These are phyloP conservation scores for Ganoderma sp. DNA, from an alignment of 1,284 basidiomycete species.

Conservation along the genomic window DNA sequence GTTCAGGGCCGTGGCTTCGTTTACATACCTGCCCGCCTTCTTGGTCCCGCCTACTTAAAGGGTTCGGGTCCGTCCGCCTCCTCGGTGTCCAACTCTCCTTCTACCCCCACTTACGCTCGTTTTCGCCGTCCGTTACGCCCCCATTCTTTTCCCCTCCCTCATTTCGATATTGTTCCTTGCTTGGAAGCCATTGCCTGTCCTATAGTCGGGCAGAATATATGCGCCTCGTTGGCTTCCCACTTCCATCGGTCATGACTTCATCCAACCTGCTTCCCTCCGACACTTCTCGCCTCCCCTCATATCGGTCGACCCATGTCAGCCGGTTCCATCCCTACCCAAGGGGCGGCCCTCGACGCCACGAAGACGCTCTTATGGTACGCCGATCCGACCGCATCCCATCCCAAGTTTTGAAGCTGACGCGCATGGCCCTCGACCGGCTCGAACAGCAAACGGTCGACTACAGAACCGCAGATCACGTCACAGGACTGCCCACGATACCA, in stretches of 20 bases:
- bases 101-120: neutral
- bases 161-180: too few species aligned
- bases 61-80: neutral
- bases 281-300: conserved; percentile 28
- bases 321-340: conserved; percentile 33
- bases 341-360: conserved; percentile 16
- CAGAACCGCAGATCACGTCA: neutral
- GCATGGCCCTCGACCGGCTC: too few species aligned
- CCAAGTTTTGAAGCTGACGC: neutral
- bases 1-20: conserved; percentile 6
- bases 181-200: neutral
- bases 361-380: conserved; percentile 35
- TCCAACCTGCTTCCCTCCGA: neutral
- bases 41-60: conserved; percentile 3
- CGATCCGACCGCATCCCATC: neutral
- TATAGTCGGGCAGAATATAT: conserved; percentile 6
- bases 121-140: neutral
- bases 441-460: conserved; percentile 5
- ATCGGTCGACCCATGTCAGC: conserved; percentile 25
- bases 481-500: neutral
- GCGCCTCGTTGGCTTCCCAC: neutral
- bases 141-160: neutral
- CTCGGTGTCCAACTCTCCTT: neutral
- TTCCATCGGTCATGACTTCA: conserved; percentile 11
- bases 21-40: neutral